Conservation (phyloP, 345 rosid species). For the Sapria himalayana region DNA sequence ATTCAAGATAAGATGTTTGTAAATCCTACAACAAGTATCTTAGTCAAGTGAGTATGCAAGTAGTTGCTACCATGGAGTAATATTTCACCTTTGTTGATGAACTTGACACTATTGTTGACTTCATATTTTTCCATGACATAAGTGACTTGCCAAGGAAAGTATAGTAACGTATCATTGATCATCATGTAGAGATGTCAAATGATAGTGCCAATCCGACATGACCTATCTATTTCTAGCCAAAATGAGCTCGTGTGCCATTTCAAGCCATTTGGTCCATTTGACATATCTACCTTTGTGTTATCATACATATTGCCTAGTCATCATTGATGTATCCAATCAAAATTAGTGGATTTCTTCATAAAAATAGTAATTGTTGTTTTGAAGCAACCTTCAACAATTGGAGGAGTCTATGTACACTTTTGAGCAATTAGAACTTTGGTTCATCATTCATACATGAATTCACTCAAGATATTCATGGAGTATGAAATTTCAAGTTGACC, state of each 20-base stretch:
- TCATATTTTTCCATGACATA: not conserved
- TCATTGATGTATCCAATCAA: not conserved
- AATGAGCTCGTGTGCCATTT: no score
- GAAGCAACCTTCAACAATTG: not conserved
- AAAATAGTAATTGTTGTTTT: not conserved
- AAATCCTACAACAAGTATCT: not conserved
- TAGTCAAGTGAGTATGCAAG: not conserved
- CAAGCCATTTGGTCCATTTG: no score
- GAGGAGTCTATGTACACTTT: not conserved
- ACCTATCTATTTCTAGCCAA: no score
- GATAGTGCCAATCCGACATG: no score
- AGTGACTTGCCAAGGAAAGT: not conserved
- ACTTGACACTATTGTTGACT: not conserved
- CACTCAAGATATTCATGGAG: not conserved
- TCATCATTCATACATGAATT: slow-evolving; percentile 1
- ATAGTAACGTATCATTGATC: not conserved
- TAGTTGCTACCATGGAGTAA: not conserved
- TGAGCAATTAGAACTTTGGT: not conserved
- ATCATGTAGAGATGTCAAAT: no score
- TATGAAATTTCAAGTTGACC: not conserved
- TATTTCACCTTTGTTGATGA: not conserved
- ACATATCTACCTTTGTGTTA: no score
- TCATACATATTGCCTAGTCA: not conserved
- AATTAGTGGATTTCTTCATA: not conserved
- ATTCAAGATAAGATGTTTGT: not conserved